phyloP scores from a whole-genome alignment of 768 basidiomycete genomes.

The Phanerochaete carnosa region DNA sequence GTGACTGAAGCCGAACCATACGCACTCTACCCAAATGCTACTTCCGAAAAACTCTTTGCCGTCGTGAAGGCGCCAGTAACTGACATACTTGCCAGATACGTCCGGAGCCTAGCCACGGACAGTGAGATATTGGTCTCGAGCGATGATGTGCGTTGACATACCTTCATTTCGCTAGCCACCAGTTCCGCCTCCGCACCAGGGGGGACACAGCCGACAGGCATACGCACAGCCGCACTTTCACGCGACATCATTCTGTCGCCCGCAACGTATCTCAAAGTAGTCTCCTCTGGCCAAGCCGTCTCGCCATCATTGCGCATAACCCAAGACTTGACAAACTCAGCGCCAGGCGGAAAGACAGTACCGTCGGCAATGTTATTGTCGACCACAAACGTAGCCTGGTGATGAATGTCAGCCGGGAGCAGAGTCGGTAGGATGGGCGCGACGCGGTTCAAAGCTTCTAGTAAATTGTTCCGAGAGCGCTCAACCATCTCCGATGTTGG shows the following conservation, averaged over 20 bases:
- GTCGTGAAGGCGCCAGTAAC: constrained; percentile 74
- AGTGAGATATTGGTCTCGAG: background rate
- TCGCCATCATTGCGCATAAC: constrained; percentile 63
- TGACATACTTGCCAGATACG: constrained; percentile 63
- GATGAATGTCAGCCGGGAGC: constrained; percentile 10
- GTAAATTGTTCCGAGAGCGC: constrained; percentile 4
- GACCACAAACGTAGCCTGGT: constrained; percentile 56
- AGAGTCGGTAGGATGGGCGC: background rate
- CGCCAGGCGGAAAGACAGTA: constrained; percentile 75
- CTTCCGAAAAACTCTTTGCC: constrained; percentile 61
- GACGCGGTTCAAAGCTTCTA: constrained; percentile 6
- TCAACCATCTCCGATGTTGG: constrained; percentile 4
- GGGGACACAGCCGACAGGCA: constrained; percentile 53
- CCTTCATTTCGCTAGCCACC: constrained; percentile 75
- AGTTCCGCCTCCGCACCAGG: constrained; percentile 60
- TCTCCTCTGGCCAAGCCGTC: constrained; percentile 63
- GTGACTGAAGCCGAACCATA: constrained; percentile 1
- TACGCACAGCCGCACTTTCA: constrained; percentile 24
- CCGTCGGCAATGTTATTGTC: constrained; percentile 76
- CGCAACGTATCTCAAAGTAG: constrained; percentile 67
- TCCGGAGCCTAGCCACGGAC: constrained; percentile 61
- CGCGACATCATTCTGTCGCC: constrained; percentile 57
- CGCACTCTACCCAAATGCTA: constrained; percentile 79
- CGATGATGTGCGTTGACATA: constrained; percentile 22
- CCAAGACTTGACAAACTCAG: constrained; percentile 87